Evolutionary conservation across 2,329 filamentous ascomycete species (phyloP), one percentile per base, ranked within the genome.

Genomic region (Hansfordia pulvinata): DNA sequence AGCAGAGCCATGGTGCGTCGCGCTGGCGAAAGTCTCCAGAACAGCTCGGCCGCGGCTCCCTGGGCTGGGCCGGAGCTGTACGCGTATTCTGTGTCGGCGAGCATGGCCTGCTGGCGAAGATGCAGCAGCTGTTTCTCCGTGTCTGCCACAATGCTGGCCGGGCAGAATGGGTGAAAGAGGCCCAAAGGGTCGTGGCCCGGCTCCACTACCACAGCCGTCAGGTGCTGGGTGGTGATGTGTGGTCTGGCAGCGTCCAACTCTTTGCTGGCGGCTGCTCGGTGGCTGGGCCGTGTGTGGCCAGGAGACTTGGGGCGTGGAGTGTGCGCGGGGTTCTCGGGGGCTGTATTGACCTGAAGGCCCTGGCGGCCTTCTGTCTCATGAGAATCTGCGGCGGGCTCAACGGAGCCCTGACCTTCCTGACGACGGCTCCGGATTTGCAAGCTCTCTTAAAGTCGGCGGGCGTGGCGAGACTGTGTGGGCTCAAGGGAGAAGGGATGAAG

Each of bases 361-460:
- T 43, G 5, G 51, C 54, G 2, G 54, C 58, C 34, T 59, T 60
- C 30, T 50, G 44, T 16, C 58, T 46, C 30, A 61, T 48, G 11
- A 61, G 37, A 17, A 43, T 43, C 35, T 60, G 46, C 1, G 54
- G 51, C 13, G 58, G 56, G 30, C 57, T 59, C 27, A 48, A 36
- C 13, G 42, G 40, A 20, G 33, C 32, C 15, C 28, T 27, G 22
- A 19, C 17, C 26, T 40, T 37, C 27, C 33, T n/a, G n/a, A n/a
- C n/a, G n/a, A n/a, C n/a, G n/a, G n/a, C n/a, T n/a, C n/a, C n/a
- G n/a, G n/a, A n/a, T n/a, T n/a, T n/a, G n/a, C n/a, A n/a, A n/a
- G n/a, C n/a, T n/a, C n/a, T n/a, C n/a, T n/a, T n/a, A n/a, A n/a
- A n/a, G n/a, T n/a, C n/a, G n/a, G n/a, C n/a, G n/a, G n/a, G n/a